Base-by-base conservation (phyloP, 2,329 filamentous ascomycete species). In the Colletotrichum navitas region DNA sequence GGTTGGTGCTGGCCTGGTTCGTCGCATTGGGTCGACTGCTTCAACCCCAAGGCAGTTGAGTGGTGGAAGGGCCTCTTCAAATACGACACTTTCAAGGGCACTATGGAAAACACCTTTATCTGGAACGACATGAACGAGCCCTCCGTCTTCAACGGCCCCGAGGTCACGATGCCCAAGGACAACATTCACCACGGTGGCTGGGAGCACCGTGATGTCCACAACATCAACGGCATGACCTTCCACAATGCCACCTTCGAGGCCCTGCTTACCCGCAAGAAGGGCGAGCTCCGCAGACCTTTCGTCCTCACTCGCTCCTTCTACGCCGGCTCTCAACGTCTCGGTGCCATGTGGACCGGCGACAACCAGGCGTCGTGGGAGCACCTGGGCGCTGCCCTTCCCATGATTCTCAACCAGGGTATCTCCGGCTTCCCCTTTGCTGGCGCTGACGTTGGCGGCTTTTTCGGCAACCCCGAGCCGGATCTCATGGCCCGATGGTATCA, bases 101-200 rank as follows among this genome's bases (percentile, higher is more conserved):
- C 94, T 1, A 88, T 92, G 76, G 87, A 91, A 74, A 99, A 98
- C 81, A 92, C 94, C 0, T 98, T 94, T 82, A 90, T 99, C 77
- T 99, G 96, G 96, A 99, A 99, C 81, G 96, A 99, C 81, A 99
- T 99, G 96, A 98, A 98, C 79, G 96, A 99, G 84, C 96, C 96
- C 0, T 98, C 96, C 0, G 96, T 99, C 1, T 99, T 99, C 86
- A 98, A 98, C 80, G 96, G 96, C 0, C 96, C 96, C 0, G 96
- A 99, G 82, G 97, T 94, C 3, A 98, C 95, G 6, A 98, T 98
- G 95, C 96, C 96, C 73, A 98, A 98, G 83, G 96, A 99, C 85
- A 99, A 99, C 80, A 83, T 99, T 39, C 96, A 99, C 80, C 85
- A 93, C 78, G 95, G 90, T 63, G 90, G 92, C 78, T 99, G 96